These are phyloP conservation scores for Melastoma candidum DNA, from an alignment of 441 rosid genomes.

Conservation along the genomic window DNA sequence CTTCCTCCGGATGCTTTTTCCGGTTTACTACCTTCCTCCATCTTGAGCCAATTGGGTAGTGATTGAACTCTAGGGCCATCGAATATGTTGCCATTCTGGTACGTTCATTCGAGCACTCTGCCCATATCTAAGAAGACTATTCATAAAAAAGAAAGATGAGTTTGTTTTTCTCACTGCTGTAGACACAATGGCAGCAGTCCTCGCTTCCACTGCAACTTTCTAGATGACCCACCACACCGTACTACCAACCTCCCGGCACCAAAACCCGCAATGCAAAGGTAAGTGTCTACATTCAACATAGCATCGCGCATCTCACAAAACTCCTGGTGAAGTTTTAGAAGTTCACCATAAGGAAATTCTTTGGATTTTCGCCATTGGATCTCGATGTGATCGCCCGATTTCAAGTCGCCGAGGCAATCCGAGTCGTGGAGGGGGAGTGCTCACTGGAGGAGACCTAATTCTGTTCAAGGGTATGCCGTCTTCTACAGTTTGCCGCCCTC, in stretches of 20 bases:
- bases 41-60: constrained; percentile 42
- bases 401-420: constrained; percentile 41
- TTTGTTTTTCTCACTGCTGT: constrained; percentile 3
- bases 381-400: constrained; percentile 66
- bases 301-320: too few species aligned
- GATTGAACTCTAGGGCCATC: constrained; percentile 57
- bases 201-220: constrained; percentile 6
- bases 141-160: not conserved
- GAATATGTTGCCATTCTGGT: constrained; percentile 27
- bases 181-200: constrained; percentile 6
- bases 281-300: too few species aligned
- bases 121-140: too few species aligned
- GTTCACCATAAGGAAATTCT: constrained; percentile 61
- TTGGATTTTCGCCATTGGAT: constrained; percentile 82
- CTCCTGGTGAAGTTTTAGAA: not conserved
- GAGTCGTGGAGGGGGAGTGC: constrained; percentile 51
- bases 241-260: constrained; percentile 19
- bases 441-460: constrained; percentile 43
- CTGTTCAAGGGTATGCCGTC: constrained; percentile 60
- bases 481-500: constrained; percentile 39
- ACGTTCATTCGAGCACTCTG: too few species aligned
- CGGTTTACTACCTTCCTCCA: constrained; percentile 52
- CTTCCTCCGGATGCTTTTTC: constrained; percentile 53
- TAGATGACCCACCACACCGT: constrained; percentile 9
- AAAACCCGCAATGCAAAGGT: too few species aligned